phyloP scores from a whole-genome alignment of 2,329 filamentous ascomycete genomes.

The Alternaria alternata region DNA sequence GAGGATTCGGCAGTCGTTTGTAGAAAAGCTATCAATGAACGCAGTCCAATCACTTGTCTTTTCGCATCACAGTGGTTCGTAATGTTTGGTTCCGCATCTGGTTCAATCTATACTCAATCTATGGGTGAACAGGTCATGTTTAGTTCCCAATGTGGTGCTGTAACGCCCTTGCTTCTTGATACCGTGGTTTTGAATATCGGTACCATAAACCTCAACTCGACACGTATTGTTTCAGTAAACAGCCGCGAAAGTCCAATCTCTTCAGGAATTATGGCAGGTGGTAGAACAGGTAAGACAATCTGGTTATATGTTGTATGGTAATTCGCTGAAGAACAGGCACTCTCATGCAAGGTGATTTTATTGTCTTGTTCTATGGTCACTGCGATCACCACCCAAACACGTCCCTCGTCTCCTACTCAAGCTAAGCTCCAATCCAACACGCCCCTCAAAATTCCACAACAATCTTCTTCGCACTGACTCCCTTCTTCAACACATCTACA shows the following conservation, averaged over 20 bases:
- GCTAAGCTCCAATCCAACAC: no score
- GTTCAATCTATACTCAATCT: not conserved
- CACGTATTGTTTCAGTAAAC: no score
- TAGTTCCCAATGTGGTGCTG: not conserved
- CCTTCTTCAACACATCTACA: not conserved
- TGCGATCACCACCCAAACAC: no score
- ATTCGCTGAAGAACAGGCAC: no score
- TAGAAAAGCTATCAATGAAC: not conserved
- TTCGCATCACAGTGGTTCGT: not conserved
- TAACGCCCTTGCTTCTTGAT: not conserved
- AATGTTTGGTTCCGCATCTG: not conserved
- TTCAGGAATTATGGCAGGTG: no score
- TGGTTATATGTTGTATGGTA: no score
- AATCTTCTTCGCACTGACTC: not conserved
- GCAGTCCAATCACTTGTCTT: not conserved
- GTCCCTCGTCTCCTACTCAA: no score
- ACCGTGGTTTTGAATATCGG: not conserved
- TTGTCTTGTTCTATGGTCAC: no score
- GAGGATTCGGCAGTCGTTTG: not conserved
- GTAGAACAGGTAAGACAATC: no score
- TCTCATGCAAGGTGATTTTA: no score
- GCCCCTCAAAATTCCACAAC: not conserved
- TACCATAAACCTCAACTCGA: not conserved
- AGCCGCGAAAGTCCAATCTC: no score
- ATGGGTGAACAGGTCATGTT: not conserved